Base-by-base conservation (phyloP, 768 basidiomycete genomes). In the Amyloporia xantha region DNA sequence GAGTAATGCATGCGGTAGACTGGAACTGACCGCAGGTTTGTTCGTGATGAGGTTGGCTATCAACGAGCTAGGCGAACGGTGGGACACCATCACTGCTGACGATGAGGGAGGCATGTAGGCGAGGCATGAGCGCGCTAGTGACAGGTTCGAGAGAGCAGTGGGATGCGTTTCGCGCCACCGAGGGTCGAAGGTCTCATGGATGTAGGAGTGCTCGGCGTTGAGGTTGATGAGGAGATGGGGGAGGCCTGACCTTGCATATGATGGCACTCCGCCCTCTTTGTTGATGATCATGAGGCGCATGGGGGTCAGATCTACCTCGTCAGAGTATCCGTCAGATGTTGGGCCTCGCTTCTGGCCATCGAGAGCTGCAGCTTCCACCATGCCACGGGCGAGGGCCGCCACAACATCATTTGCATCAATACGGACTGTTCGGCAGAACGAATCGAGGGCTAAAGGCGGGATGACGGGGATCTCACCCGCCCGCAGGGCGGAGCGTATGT, bases 41-140 rank as follows among this genome's bases (percentile, higher is more conserved):
- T 99, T 99, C 26, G 95, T 99, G 62, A 99, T 94, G 23, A 99
- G 77, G 67, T 98, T 98, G 40, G 82, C 95, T 59, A 99, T 98
- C 53, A 99, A 79, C 2, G 91, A 91, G 52, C 90, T 91, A 0
- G 93, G 89, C 1, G 93, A 95, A 43, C 93, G 90, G 69, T 99
- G 96, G 12, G 92, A 95, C 42, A 98, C 96, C 82, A 99, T 88
- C 55, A 98, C 75, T 11, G 93, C 96, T 13, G 93, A 96, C 1
- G 95, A 91, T 2, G 88, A 79, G 5, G 86, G 79, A 1, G 96
- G 96, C 89, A 99, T 96, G 66, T 91, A 88, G 2, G 76, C 71
- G 35, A 99, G 76, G 64, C 96, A 99, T 30, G 81, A 86, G 27
- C 81, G 81, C 9, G 96, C 86, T 33, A 99, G 76, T 5, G 80